phyloP scores from a whole-genome alignment of 1,284 basidiomycete genomes.

The Marasmius fiardii region DNA sequence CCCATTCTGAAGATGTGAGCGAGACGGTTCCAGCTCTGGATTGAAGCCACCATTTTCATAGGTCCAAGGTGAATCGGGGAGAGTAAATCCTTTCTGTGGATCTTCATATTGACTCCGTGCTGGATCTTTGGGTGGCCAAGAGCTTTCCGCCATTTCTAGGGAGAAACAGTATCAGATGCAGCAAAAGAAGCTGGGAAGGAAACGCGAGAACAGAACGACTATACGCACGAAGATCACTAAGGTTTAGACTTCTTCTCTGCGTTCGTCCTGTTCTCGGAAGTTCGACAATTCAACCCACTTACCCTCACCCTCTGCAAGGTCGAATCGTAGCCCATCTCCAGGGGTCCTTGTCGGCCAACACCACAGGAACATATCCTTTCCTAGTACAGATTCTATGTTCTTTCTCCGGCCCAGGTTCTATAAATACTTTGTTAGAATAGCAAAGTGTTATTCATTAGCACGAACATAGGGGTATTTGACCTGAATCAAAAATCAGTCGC shows the following conservation, averaged over 20 bases:
- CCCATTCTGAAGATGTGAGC: constrained; percentile 30
- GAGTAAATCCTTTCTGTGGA: constrained; percentile 37
- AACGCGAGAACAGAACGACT: constrained; percentile 1
- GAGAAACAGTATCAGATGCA: not conserved
- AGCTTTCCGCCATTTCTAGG: constrained; percentile 1
- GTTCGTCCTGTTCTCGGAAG: constrained; percentile 12
- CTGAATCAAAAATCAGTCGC: constrained; percentile 29
- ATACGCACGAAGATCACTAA: constrained; percentile 2
- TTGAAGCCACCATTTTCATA: constrained; percentile 77
- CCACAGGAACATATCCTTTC: constrained; percentile 74
- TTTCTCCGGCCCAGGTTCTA: constrained; percentile 74
- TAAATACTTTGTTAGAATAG: constrained; percentile 9
- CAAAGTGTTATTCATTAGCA: constrained; percentile 11
- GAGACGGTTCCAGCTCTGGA: constrained; percentile 67
- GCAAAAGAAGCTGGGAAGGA: constrained; percentile 5
- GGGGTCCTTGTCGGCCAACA: constrained; percentile 68
- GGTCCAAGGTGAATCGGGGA: constrained; percentile 75
- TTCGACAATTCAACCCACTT: constrained; percentile 61
- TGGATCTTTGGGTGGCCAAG: constrained; percentile 63
- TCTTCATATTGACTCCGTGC: constrained; percentile 29
- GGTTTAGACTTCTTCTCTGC: constrained; percentile 5
- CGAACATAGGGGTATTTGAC: constrained; percentile 92
- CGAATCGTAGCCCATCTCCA: constrained; percentile 78
- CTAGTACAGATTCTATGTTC: constrained; percentile 81
- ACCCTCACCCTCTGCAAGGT: constrained; percentile 71